Percentiles rank a stretch among this genome's conserved stretches.
phyloP scores from a whole-genome alignment of 352 stramenopile genomes.

The Pilasporangium apinafurcum region DNA sequence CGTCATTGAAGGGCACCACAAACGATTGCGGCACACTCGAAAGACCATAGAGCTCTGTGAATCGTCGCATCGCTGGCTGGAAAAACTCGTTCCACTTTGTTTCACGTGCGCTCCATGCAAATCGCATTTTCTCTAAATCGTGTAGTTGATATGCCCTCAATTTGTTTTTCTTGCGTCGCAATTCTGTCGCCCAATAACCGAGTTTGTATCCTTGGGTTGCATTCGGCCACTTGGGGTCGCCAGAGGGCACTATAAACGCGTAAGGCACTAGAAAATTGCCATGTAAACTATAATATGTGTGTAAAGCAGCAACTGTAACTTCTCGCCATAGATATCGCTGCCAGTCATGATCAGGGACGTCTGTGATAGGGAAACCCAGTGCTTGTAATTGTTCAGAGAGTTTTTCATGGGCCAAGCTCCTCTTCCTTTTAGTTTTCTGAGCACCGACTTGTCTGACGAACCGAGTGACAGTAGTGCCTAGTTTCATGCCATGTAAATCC shows the following conservation, averaged over 20 bases:
- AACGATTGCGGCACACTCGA: slow-evolving; percentile 29
- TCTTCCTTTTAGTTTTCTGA: too few species aligned
- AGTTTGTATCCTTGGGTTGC: slow-evolving; percentile 35
- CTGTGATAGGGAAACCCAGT: slow-evolving; percentile 14
- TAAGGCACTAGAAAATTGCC: slow-evolving; percentile 26
- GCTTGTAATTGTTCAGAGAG: slow-evolving; percentile 9
- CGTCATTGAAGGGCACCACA: slow-evolving; percentile 21
- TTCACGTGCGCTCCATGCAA: slow-evolving; percentile 27
- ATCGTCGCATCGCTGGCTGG: slow-evolving; percentile 22
- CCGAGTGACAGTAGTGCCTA: slow-evolving; percentile 30
- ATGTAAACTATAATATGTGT: slow-evolving; percentile 13
- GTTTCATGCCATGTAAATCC: slow-evolving; percentile 27
- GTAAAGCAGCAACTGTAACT: slow-evolving; percentile 18
- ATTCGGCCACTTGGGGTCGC: slow-evolving; percentile 13
- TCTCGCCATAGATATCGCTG: slow-evolving; percentile 25
- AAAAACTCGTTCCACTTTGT: slow-evolving; percentile 31
- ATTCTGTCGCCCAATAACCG: slow-evolving; percentile 30
- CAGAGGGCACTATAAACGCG: slow-evolving; percentile 19
- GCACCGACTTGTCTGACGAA: too few species aligned
- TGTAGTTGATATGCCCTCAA: slow-evolving; percentile 23
- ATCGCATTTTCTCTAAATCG: slow-evolving; percentile 18
- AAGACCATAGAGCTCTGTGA: slow-evolving; percentile 15
- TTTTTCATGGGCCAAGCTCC: slow-evolving; percentile 18
- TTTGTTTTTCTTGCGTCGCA: slow-evolving; percentile 19
- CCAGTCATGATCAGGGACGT: slow-evolving; percentile 14